Evolutionary conservation across 139 green algal genomes (phyloP), one percentile per base, ranked within the genome.

Genomic region (Trebouxia sp.): DNA sequence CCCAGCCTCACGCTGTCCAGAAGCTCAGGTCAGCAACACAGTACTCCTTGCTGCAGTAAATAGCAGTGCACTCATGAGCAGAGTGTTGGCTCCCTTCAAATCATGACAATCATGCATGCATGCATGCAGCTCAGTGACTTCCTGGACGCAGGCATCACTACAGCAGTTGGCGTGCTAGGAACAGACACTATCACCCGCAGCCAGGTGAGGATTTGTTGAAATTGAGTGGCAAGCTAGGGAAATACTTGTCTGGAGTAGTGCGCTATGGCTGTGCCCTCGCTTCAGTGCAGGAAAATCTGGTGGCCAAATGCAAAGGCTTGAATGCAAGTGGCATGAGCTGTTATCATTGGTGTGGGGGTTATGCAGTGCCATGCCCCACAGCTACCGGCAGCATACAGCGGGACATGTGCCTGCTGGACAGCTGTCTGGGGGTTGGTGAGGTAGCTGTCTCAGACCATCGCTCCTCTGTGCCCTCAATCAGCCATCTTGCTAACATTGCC

Each of bases 381-480:
- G 42, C 80, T 24, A 88, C 84, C 0, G 87, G 84, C 72, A 69
- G 37, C 53, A 55, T 87, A 26, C 65, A 82, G 69, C 47, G 80
- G 4, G 84, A 88, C 55, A 43, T 88, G 24, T 53, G 28, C n/a
- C 77, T 87, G 9, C 26, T 90, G 5, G 56, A 82, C n/a, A 55
- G 12, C 32, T 86, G 85, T 76, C 9, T 90, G 8, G 87, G 87
- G 1, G 84, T 85, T 30, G 87, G 87, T 7, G 87, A 90, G 74
- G 51, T 90, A 10, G 87, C 87, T 7, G 82, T 90, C 24, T 83
- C 78, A 4, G 87, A 90, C 80, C 84, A 90, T 77, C 84, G 87
- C 28, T 76, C 65, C 51, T 83, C 76, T 4, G 72, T 62, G 17
- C 82, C 84, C 32, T 79, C 76, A 26, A 38, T 74, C 6, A 35